Evolutionary conservation across 2,329 filamentous ascomycete species (phyloP).

Genomic region (Pseudogymnoascus sp.): DNA sequence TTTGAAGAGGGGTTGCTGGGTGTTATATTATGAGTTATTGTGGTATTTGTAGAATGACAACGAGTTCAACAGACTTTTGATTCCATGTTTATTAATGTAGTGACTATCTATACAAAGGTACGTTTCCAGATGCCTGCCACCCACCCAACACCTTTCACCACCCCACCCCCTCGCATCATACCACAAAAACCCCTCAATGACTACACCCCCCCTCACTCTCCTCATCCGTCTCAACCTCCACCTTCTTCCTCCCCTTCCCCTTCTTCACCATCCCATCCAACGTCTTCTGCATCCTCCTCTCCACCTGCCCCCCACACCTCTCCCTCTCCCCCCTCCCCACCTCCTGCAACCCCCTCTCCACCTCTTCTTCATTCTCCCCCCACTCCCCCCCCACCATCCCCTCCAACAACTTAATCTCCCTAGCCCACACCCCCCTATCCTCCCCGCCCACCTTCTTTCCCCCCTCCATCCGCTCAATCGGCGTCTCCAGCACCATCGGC

Average conservation of each 20-base stretch:
- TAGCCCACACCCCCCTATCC: too few relatives aligned
- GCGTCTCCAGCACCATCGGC: conserved; percentile 95
- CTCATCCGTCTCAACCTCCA: conserved; percentile 21
- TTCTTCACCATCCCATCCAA: conserved; percentile 32
- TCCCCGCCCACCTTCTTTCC: conserved; percentile 40
- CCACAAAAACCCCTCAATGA: conserved; percentile 13
- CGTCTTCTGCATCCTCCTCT: conserved; percentile 53
- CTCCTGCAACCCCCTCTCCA: conserved; percentile 54
- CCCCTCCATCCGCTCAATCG: conserved; percentile 68
- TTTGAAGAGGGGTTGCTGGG: neutral
- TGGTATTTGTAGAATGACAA: neutral
- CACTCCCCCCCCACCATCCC: too few relatives aligned
- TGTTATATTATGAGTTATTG: neutral
- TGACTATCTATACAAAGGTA: neutral
- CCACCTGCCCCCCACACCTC: conserved; percentile 69
- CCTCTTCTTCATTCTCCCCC: too few relatives aligned
- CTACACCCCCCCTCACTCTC: conserved; percentile 23
- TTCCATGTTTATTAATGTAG: neutral
- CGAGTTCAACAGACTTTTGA: neutral
- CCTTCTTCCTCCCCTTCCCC: conserved; percentile 29
- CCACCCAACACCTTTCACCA: neutral
- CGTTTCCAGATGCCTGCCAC: neutral
- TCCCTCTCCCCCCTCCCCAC: conserved; percentile 63
- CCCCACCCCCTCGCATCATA: neutral
- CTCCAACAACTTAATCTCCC: too few relatives aligned